Evolutionary conservation across 164 flowering plant genomes (phyloP).

Genomic region (Nelumbo lutea): DNA sequence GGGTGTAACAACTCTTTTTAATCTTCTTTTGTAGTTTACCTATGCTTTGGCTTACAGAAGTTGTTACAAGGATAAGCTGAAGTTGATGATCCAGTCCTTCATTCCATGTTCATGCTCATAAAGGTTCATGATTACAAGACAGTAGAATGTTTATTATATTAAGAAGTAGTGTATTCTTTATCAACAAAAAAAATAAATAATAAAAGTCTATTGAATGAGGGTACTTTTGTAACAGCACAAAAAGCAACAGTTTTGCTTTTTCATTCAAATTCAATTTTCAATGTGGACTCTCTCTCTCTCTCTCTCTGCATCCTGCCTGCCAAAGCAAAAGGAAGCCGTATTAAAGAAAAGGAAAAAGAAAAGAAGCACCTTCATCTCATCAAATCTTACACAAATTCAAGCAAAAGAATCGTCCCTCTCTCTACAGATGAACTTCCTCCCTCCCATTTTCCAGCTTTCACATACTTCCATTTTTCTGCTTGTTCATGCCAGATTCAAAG

Average conservation of each 20-base stretch:
- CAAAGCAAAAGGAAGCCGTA: conserved; percentile 35
- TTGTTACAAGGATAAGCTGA: no score
- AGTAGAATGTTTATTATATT: no score
- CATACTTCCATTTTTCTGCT: conserved; percentile 15
- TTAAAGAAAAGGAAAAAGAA: conserved; percentile 23
- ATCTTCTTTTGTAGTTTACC: no score
- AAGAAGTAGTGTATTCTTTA: no score
- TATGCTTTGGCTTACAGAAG: no score
- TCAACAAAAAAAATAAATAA: no score
- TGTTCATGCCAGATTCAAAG: conserved; percentile 64
- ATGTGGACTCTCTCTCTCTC: conserved; percentile 13
- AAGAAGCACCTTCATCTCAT: conserved; percentile 23
- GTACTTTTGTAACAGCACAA: conserved; percentile 18
- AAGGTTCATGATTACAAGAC: no score
- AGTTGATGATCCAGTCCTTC: no score
- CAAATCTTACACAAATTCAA: conserved; percentile 16
- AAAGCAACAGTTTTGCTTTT: conserved; percentile 23
- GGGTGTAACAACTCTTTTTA: no score
- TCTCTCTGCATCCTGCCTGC: conserved; percentile 28
- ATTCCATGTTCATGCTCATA: no score
- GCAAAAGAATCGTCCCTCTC: conserved; percentile 9
- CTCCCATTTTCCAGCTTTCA: conserved; percentile 9
- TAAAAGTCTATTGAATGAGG: neutral
- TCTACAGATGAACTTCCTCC: conserved; percentile 12
- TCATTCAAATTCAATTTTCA: conserved; percentile 17